Evolutionary conservation across 805 yeast genomes (phyloP), one percentile per base, ranked within the genome.

Genomic region (Candida pseudoglaebosa): DNA sequence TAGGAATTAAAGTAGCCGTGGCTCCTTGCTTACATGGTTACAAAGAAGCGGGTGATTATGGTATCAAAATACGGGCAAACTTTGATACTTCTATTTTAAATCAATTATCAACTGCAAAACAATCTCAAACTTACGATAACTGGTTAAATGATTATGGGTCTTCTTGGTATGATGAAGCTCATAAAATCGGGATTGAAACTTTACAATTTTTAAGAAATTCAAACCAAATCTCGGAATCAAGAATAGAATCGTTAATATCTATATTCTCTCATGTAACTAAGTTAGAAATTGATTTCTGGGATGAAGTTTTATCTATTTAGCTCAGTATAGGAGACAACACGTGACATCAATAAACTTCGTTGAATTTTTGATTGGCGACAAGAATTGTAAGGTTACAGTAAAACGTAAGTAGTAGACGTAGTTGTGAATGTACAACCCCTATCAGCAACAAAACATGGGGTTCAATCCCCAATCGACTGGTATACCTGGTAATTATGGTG

Each of bases 1-100:
- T 80, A 21, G 84, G 80, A 33, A 71, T 83, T 37, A 77, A 78
- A 41, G 73, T 81, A 5, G 85, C 91, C 0, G 57, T 84, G 38
- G 75, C 87, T 5, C 93, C 95, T 1, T 85, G 95, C 56, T 59
- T 84, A 35, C 73, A 80, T 53, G 95, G 95, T 1, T 83, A 83
- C 54, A 74, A 73, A 24, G 68, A 73, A 34, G 88, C 89, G 1
- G 75, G 77, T 0, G 30, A 42, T 2, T 60, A 42, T 46, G 75
- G 67, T 1, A 31, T 35, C 6, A 31, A 40, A 2, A 39, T 57
- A 4, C 39, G 65, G 32, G 31, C 39, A 20, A n/a, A n/a, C 3
- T 33, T 6, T n/a, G 21, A 37, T 9, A 39, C 32, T 14, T 43
- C 40, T n/a, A 47, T 53, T 4, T 48, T 57, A 16, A 62, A 65